Evolutionary conservation across 2,329 filamentous ascomycete genomes (phyloP).

Genomic region (Erysiphe pisi): DNA sequence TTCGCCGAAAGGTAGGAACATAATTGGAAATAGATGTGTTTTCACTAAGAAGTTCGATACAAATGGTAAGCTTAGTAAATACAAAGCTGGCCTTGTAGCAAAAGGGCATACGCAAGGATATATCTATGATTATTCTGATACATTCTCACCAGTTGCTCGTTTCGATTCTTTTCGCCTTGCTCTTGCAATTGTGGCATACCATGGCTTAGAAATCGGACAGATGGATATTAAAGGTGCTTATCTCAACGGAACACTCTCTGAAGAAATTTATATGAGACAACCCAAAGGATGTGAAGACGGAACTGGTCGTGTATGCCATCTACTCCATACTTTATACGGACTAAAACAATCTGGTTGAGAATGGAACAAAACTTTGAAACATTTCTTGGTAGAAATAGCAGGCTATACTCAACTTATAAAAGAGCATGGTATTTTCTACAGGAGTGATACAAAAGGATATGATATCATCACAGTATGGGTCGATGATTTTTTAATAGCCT

Average conservation of each 20-base stretch:
- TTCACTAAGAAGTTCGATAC: constrained; percentile 33
- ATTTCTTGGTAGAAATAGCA: neutral
- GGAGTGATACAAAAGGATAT: neutral
- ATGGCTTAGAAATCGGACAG: constrained; percentile 1
- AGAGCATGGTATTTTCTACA: constrained; percentile 10
- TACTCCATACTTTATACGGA: neutral
- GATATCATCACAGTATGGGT: constrained; percentile 6
- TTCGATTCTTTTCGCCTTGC: neutral
- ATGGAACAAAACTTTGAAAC: neutral
- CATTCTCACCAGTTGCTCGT: neutral
- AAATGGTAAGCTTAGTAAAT: constrained; percentile 32
- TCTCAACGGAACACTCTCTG: neutral
- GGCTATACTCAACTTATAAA: neutral
- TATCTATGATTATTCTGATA: constrained; percentile 24
- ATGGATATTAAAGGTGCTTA: constrained; percentile 14
- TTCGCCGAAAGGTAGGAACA: neutral
- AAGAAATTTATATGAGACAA: neutral
- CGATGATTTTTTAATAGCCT: neutral
- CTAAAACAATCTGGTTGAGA: neutral
- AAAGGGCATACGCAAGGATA: constrained; percentile 29
- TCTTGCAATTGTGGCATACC: neutral
- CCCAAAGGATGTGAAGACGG: constrained; percentile 1
- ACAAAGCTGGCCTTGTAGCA: constrained; percentile 33
- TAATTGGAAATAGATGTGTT: neutral
- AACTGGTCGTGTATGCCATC: neutral